A percentile compares a stretch with the other conserved stretches of the same genome.
Conservation (phyloP, 177 flowering plant genomes). For the Vitis hybrid region DNA sequence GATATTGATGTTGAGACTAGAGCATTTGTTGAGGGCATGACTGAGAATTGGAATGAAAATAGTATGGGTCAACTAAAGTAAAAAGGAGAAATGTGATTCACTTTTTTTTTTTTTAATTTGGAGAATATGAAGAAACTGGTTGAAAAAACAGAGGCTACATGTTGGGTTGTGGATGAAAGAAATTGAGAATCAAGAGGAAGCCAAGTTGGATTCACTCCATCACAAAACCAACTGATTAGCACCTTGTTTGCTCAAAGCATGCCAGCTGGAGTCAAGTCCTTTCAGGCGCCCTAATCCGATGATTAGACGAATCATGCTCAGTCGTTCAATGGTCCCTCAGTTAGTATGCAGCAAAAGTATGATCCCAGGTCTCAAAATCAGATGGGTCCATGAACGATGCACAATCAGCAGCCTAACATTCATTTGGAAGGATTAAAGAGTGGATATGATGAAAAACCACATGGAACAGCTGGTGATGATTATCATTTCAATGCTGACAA, state of each 20-base stretch:
- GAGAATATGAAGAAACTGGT: too few relatives aligned
- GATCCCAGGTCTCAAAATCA: slow-evolving; percentile 52
- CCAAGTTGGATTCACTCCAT: slow-evolving; percentile 42
- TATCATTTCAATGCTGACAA: slow-evolving; percentile 32
- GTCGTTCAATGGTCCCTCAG: slow-evolving; percentile 34
- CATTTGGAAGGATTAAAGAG: slow-evolving; percentile 39
- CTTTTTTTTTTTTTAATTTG: too few relatives aligned
- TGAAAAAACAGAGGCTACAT: too few relatives aligned
- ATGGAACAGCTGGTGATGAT: slow-evolving; percentile 55
- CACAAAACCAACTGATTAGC: slow-evolving; percentile 45
- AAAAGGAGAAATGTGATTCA: too few relatives aligned
- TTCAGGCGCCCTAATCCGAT: slow-evolving; percentile 34
- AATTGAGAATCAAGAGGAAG: slow-evolving; percentile 12
- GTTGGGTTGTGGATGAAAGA: too few relatives aligned
- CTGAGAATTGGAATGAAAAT: too few relatives aligned
- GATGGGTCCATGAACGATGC: slow-evolving; percentile 40
- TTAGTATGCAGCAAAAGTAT: slow-evolving; percentile 43
- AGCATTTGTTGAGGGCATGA: too few relatives aligned
- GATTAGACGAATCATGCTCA: slow-evolving; percentile 34
- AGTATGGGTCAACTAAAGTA: too few relatives aligned
- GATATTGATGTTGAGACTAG: too few relatives aligned
- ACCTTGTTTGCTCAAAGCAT: slow-evolving; percentile 33
- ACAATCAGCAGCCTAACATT: slow-evolving; percentile 41
- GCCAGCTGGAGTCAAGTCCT: slow-evolving; percentile 34
- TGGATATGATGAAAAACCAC: slow-evolving; percentile 48